A percentile compares a stretch with the other conserved stretches of the same genome.
Evolutionary conservation across 345 rosid species (phyloP).

Genomic region (Camelina hispida): DNA sequence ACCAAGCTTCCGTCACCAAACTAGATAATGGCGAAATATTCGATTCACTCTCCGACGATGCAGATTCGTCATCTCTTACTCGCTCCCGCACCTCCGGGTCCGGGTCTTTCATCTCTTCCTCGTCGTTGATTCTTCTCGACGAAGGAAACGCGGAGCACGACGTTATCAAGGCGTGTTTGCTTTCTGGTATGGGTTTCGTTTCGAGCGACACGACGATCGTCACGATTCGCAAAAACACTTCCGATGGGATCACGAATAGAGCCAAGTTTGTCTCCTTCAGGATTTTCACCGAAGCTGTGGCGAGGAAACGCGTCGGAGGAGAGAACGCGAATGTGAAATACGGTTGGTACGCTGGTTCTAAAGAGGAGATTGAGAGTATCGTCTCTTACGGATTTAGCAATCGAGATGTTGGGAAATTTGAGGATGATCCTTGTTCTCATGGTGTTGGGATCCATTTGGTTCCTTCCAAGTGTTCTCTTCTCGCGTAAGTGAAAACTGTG

Average conservation of each 20-base stretch:
- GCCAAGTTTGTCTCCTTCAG: slow-evolving; percentile 48
- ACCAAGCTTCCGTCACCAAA: slow-evolving; percentile 37
- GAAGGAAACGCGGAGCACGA: slow-evolving; percentile 41
- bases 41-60: slow-evolving; percentile 32
- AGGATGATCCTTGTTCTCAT: background rate
- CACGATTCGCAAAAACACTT: slow-evolving; percentile 50
- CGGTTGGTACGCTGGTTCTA: slow-evolving; percentile 57
- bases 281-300: slow-evolving; percentile 46
- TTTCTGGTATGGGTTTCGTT: slow-evolving; percentile 38
- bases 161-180: slow-evolving; percentile 32
- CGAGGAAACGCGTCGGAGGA: slow-evolving; percentile 48
- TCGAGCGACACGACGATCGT: slow-evolving; percentile 43
- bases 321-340: slow-evolving; percentile 43
- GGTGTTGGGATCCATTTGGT: slow-evolving; percentile 51
- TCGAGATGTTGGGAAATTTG: background rate
- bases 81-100: background rate
- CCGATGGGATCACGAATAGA: slow-evolving; percentile 28
- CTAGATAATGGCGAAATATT: slow-evolving; percentile 40
- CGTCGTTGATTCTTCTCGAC: slow-evolving; percentile 32
- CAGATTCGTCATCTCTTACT: slow-evolving; percentile 8
- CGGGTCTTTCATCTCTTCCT: background rate
- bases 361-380: slow-evolving; percentile 46
- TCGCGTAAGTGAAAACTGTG: slow-evolving; percentile 43
- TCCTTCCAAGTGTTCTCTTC: slow-evolving; percentile 33
- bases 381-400: slow-evolving; percentile 50